Percentiles rank a stretch among this genome's conserved stretches.
These are phyloP conservation scores for Mesotaenium endlicherianum DNA, from an alignment of 139 green algal genomes.

Conservation along the genomic window DNA sequence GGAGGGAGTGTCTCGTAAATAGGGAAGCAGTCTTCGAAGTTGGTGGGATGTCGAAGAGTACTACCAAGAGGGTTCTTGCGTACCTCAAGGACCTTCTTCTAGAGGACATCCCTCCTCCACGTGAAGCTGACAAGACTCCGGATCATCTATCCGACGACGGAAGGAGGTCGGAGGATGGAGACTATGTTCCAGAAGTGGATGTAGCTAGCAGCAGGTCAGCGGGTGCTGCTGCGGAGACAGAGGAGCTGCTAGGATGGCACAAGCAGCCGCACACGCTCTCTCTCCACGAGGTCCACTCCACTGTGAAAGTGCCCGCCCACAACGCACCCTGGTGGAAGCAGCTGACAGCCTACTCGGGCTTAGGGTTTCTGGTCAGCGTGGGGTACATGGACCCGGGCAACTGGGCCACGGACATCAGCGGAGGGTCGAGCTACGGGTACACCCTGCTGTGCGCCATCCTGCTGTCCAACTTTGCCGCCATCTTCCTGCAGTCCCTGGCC, in stretches of 20 bases:
- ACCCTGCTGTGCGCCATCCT: slow-evolving; percentile 63
- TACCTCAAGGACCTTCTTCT: too few species aligned
- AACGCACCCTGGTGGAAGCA: slow-evolving; percentile 25
- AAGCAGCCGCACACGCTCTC: slow-evolving; percentile 39
- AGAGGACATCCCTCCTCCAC: too few species aligned
- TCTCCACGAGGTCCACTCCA: slow-evolving; percentile 56
- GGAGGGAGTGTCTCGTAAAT: too few species aligned
- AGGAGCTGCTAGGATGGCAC: slow-evolving; percentile 6
- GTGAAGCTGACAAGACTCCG: too few species aligned
- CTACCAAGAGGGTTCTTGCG: too few species aligned
- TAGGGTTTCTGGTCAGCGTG: slow-evolving; percentile 63
- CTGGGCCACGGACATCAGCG: slow-evolving; percentile 60
- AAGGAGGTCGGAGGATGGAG: too few species aligned
- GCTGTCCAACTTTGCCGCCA: slow-evolving; percentile 55
- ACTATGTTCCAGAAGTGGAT: too few species aligned
- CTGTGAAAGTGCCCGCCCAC: slow-evolving; percentile 42
- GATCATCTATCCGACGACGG: too few species aligned
- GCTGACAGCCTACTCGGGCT: slow-evolving; percentile 54
- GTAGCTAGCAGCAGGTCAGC: not conserved
- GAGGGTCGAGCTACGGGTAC: slow-evolving; percentile 57
- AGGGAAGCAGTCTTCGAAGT: too few species aligned
- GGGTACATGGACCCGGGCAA: slow-evolving; percentile 70
- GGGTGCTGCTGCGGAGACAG: not conserved
- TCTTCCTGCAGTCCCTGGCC: slow-evolving; percentile 63
- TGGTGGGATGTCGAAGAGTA: too few species aligned